These are phyloP conservation scores for Fusarium devonianum DNA, from an alignment of 2,329 filamentous ascomycete genomes.

Conservation along the genomic window DNA sequence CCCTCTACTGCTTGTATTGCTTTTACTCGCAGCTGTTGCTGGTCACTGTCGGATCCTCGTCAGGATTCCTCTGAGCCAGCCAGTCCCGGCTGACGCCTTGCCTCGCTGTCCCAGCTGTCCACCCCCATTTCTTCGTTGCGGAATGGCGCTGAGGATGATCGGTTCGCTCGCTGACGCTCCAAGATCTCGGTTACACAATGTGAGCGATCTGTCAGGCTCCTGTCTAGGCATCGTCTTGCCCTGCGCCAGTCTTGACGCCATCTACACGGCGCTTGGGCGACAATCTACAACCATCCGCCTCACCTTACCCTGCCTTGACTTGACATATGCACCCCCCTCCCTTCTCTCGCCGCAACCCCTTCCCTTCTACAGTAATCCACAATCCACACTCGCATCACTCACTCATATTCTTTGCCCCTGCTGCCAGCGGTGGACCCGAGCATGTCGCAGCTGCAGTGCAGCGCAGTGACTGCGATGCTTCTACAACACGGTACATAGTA, in stretches of 20 bases:
- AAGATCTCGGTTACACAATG: constrained; percentile 16
- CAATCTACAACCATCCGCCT: constrained; percentile 38
- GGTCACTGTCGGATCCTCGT: constrained; percentile 15
- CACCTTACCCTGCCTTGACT: constrained; percentile 36
- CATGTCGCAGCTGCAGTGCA: constrained; percentile 29
- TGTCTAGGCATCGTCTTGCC: constrained; percentile 7
- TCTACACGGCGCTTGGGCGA: constrained; percentile 29
- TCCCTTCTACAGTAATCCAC: constrained; percentile 12
- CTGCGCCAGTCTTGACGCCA: constrained; percentile 32
- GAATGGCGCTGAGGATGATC: constrained; percentile 9
- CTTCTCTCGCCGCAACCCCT: constrained; percentile 20
- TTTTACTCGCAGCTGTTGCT: constrained; percentile 9
- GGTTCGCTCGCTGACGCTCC: background rate
- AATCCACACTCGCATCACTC: constrained; percentile 35
- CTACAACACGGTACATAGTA: constrained; percentile 21
- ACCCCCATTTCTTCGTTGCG: constrained; percentile 5
- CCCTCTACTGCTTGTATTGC: constrained; percentile 20
- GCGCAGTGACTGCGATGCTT: constrained; percentile 27
- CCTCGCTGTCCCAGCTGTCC: constrained; percentile 25
- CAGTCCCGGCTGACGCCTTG: constrained; percentile 24
- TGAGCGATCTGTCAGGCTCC: constrained; percentile 9
- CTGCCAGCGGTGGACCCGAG: constrained; percentile 31
- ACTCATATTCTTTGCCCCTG: constrained; percentile 36
- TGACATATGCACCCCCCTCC: constrained; percentile 26
- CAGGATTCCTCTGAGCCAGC: constrained; percentile 34